Conservation (phyloP, 1,139 yeast genomes). For the Kurtzmaniella quercitrusa region DNA sequence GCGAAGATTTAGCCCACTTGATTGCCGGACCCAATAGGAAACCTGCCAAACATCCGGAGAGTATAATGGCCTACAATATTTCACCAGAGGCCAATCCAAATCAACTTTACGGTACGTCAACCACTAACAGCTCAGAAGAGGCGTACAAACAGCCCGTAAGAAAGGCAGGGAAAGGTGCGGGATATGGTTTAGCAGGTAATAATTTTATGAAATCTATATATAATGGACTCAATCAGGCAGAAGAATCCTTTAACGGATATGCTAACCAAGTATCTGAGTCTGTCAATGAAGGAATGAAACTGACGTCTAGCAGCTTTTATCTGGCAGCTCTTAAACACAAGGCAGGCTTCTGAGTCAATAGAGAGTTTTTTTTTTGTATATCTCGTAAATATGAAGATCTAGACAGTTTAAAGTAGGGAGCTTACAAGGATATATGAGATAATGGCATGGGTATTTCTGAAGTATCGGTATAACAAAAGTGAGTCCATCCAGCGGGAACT, state of each 20-base stretch:
- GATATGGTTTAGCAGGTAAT: conserved; percentile 23
- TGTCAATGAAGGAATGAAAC: conserved; percentile 49
- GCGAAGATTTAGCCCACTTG: conserved; percentile 54
- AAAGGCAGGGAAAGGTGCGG: conserved; percentile 26
- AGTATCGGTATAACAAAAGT: no score
- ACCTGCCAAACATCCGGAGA: conserved; percentile 51
- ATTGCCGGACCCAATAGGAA: conserved; percentile 61
- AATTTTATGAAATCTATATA: conserved; percentile 49
- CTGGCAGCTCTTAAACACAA: conserved; percentile 50
- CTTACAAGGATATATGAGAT: no score
- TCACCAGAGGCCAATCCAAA: conserved; percentile 44
- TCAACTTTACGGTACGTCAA: conserved; percentile 19
- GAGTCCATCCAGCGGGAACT: no score
- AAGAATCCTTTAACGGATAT: conserved; percentile 54
- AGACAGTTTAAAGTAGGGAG: no score
- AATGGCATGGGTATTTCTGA: no score
- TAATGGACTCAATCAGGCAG: conserved; percentile 50
- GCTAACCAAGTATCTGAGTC: conserved; percentile 53
- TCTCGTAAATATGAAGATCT: no score
- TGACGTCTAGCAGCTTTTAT: conserved; percentile 47
- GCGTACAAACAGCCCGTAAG: conserved; percentile 49
- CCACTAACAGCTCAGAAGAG: background rate
- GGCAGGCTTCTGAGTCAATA: conserved; percentile 49
- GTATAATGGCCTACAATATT: conserved; percentile 52
- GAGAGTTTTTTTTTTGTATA: no score